Evolutionary conservation across 306 rosid species (phyloP).

Genomic region (Castanopsis chinensis): DNA sequence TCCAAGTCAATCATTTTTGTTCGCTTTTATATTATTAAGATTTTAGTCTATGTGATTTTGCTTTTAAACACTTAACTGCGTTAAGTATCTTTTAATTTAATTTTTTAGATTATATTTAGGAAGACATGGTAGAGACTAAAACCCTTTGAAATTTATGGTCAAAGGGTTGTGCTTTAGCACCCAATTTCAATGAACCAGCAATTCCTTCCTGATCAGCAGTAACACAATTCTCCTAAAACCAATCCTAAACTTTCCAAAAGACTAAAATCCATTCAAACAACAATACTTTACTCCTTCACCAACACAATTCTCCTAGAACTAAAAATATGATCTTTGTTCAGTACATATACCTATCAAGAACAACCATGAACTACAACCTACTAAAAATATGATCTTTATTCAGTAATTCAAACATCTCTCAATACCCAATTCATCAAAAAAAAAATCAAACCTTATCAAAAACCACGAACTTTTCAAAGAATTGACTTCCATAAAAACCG

Average conservation of each 20-base stretch:
- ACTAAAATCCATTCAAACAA: not conserved
- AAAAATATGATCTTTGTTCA: not conserved
- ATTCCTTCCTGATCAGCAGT: not conserved
- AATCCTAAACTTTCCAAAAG: not conserved
- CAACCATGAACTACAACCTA: constrained; percentile 31
- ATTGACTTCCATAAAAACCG: constrained; percentile 7
- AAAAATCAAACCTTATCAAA: not conserved
- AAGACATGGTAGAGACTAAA: too few species aligned
- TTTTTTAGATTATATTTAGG: too few species aligned
- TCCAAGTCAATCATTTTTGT: too few species aligned
- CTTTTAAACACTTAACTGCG: too few species aligned
- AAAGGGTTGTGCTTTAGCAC: constrained; percentile 15
- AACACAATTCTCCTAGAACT: constrained; percentile 22
- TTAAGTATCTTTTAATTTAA: too few species aligned
- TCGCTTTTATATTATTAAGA: too few species aligned
- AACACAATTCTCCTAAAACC: not conserved
- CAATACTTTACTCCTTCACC: constrained; percentile 18
- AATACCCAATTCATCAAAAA: constrained; percentile 20
- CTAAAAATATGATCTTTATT: not conserved
- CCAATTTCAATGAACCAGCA: constrained; percentile 7
- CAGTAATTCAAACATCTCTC: constrained; percentile 21
- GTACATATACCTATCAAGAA: constrained; percentile 29
- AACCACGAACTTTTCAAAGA: not conserved
- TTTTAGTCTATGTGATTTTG: too few species aligned
- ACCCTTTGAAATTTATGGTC: too few species aligned